Percentiles rank a stretch among this genome's conserved stretches.
These are phyloP conservation scores for Wallacemonas collosoma DNA, from an alignment of 208 protist species.

Conservation along the genomic window DNA sequence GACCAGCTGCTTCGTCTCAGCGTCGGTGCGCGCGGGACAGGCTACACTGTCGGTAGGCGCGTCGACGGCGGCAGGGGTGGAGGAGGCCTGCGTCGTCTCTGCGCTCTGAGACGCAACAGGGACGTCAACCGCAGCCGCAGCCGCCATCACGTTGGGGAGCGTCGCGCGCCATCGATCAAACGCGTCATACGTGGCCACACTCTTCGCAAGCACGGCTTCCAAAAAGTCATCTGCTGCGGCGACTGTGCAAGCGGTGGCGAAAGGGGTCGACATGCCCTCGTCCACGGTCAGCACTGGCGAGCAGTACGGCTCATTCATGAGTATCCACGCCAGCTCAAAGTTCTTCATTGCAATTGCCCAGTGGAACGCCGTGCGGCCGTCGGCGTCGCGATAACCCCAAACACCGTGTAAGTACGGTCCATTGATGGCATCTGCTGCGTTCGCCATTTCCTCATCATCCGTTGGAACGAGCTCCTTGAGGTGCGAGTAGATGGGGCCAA, in stretches of 20 bases:
- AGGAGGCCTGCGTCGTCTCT: background rate
- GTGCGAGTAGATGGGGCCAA: conserved; percentile 46
- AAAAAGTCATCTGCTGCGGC: conserved; percentile 67
- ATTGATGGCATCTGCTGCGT: conserved; percentile 3
- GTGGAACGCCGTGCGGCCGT: conserved; percentile 89
- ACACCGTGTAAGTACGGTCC: conserved; percentile 42
- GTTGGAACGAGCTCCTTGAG: conserved; percentile 42
- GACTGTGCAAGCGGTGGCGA: conserved; percentile 81
- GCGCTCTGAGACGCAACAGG: background rate
- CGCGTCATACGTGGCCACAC: conserved; percentile 28
- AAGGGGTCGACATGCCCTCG: conserved; percentile 67
- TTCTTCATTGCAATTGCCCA: conserved; percentile 86
- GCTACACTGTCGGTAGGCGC: conserved; percentile 2
- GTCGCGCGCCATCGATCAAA: conserved; percentile 20
- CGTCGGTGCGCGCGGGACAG: background rate
- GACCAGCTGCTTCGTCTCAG: conserved; percentile 21
- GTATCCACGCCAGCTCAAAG: conserved; percentile 58
- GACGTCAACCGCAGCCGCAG: background rate
- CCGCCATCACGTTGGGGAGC: background rate
- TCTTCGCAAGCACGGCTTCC: conserved; percentile 48
- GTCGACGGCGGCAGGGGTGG: background rate
- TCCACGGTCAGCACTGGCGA: conserved; percentile 76
- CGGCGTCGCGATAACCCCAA: conserved; percentile 78
- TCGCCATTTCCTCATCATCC: conserved; percentile 8
- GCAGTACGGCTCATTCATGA: conserved; percentile 62